Conservation (phyloP, 495 filamentous ascomycete genomes). For the Penicillium silybi region DNA sequence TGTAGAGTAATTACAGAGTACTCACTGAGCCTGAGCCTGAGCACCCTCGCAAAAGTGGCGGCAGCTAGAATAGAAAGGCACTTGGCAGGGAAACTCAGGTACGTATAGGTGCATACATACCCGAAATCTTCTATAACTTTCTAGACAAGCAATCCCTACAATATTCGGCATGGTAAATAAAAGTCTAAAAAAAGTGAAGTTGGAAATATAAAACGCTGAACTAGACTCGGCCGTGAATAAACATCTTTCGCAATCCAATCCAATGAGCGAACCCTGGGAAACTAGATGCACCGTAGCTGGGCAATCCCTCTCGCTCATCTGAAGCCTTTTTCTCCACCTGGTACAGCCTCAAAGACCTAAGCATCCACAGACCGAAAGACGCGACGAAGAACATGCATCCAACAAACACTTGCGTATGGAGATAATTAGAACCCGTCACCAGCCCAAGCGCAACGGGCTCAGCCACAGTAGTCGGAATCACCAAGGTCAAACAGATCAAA, state of each 20-base stretch:
- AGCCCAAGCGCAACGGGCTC: slow-evolving; percentile 59
- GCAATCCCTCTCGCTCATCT: slow-evolving; percentile 3
- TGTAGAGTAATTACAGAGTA: no score
- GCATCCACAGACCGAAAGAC: slow-evolving; percentile 46
- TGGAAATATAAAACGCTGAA: no score
- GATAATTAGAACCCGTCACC: not conserved
- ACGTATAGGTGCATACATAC: no score
- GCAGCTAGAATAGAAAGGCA: no score
- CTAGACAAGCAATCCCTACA: not conserved
- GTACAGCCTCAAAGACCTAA: slow-evolving; percentile 32
- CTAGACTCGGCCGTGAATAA: slow-evolving; percentile 9
- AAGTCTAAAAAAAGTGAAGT: not conserved
- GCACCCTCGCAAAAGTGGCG: no score
- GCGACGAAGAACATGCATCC: slow-evolving; percentile 44
- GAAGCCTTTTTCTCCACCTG: slow-evolving; percentile 15
- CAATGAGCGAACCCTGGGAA: slow-evolving; percentile 8
- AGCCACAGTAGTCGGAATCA: slow-evolving; percentile 61
- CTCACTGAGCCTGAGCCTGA: no score
- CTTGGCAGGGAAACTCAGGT: no score
- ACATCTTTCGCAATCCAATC: slow-evolving; percentile 9
- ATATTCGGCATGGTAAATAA: not conserved
- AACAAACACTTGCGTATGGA: not conserved
- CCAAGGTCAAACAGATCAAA: slow-evolving; percentile 61
- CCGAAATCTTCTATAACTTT: no score
- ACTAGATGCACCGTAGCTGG: not conserved